A percentile compares a stretch with the other conserved stretches of the same genome.
Evolutionary conservation across 2,329 filamentous ascomycete species (phyloP).

Genomic region (Exophiala spinifera): DNA sequence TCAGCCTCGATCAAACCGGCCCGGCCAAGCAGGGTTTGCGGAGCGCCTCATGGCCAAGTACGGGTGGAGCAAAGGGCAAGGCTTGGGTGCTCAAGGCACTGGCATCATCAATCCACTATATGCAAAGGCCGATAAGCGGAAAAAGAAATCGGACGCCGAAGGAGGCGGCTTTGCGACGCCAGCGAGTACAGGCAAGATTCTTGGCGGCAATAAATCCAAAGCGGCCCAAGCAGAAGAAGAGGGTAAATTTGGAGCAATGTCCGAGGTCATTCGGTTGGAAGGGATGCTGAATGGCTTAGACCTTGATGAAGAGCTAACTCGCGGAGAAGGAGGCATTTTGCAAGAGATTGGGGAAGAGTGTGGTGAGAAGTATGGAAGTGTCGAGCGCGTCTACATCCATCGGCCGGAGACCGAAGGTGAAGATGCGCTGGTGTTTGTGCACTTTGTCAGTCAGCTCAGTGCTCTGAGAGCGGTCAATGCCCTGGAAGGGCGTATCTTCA

Average conservation of each 20-base stretch:
- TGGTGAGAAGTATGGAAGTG: slow-evolving; percentile 78
- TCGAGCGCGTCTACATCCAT: slow-evolving; percentile 72
- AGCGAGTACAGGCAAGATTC: slow-evolving; percentile 70
- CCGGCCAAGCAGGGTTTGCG: slow-evolving; percentile 80
- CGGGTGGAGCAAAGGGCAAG: slow-evolving; percentile 85
- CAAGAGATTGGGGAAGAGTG: slow-evolving; percentile 97
- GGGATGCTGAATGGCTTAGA: slow-evolving; percentile 88
- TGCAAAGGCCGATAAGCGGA: slow-evolving; percentile 80
- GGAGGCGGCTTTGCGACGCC: slow-evolving; percentile 74
- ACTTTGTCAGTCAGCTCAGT: slow-evolving; percentile 82
- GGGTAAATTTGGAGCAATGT: slow-evolving; percentile 68
- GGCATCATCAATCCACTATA: slow-evolving; percentile 83
- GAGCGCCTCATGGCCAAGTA: slow-evolving; percentile 88
- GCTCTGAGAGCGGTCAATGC: slow-evolving; percentile 87
- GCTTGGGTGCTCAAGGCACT: slow-evolving; percentile 74
- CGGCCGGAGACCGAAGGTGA: slow-evolving; percentile 39
- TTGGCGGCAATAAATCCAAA: slow-evolving; percentile 60
- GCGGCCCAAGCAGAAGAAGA: slow-evolving; percentile 50
- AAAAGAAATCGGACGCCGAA: slow-evolving; percentile 73
- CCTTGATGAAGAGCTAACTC: slow-evolving; percentile 71
- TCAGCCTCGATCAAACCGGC: slow-evolving; percentile 59
- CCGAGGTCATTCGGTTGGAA: slow-evolving; percentile 74
- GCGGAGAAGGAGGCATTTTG: slow-evolving; percentile 62
- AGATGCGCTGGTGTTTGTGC: slow-evolving; percentile 75
- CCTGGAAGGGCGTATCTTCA: slow-evolving; percentile 81